phyloP scores from a whole-genome alignment of 2,329 filamentous ascomycete genomes.

The Colletotrichum sp. region DNA sequence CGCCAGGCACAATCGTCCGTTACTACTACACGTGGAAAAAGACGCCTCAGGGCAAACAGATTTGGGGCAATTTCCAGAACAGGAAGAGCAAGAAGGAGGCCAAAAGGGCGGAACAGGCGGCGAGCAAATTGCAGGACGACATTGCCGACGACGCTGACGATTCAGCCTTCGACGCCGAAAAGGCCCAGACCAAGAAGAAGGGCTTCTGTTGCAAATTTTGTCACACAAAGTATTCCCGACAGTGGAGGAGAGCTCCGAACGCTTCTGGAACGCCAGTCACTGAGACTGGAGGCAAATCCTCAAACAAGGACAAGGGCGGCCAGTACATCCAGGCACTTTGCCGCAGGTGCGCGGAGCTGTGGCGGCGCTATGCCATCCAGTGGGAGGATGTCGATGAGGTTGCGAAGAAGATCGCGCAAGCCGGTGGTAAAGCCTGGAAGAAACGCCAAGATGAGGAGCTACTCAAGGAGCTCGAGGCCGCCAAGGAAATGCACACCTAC shows the following conservation, averaged over 20 bases:
- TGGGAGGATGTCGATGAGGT: slow-evolving; percentile 95
- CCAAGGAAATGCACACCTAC: slow-evolving; percentile 64
- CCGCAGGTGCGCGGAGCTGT: slow-evolving; percentile 87
- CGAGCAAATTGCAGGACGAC: slow-evolving; percentile 84
- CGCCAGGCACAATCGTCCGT: slow-evolving; percentile 81
- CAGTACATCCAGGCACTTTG: slow-evolving; percentile 85
- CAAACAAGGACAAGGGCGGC: slow-evolving; percentile 77
- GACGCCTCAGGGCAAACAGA: slow-evolving; percentile 79
- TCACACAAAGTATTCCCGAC: slow-evolving; percentile 75
- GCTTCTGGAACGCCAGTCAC: slow-evolving; percentile 73
- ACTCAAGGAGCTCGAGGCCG: slow-evolving; percentile 71
- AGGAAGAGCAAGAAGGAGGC: slow-evolving; percentile 90
- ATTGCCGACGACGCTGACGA: slow-evolving; percentile 93
- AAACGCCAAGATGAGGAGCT: slow-evolving; percentile 91
- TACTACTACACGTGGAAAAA: slow-evolving; percentile 99
- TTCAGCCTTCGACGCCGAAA: slow-evolving; percentile 91
- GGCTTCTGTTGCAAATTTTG: slow-evolving; percentile 96
- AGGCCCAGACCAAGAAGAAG: slow-evolving; percentile 79
- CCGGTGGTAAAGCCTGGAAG: slow-evolving; percentile 84
- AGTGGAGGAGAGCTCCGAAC: slow-evolving; percentile 90
- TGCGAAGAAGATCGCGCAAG: slow-evolving; percentile 81
- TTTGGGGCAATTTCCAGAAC: slow-evolving; percentile 89
- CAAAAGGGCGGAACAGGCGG: slow-evolving; percentile 72
- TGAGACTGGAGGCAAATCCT: slow-evolving; percentile 67
- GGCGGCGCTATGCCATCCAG: slow-evolving; percentile 94